Conservation (phyloP, 495 filamentous ascomycete genomes). For the Daldinia caldariorum region DNA sequence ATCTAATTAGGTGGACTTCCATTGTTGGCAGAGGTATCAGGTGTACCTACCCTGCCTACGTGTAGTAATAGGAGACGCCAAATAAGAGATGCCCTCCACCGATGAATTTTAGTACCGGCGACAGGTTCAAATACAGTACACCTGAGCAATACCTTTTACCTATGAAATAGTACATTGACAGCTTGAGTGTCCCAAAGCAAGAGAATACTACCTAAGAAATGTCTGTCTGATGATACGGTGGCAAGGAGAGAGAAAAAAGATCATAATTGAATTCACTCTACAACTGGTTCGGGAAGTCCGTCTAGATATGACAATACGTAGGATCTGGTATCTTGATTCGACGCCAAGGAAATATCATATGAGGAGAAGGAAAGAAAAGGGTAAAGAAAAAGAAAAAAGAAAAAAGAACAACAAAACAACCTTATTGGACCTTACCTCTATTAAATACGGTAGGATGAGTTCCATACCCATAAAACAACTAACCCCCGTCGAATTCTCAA, state of each 20-base stretch:
- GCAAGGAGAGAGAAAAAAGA: conserved; percentile 32
- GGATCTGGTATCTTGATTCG: neutral
- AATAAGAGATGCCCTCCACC: conserved; percentile 23
- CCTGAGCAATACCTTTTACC: neutral
- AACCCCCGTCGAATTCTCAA: neutral
- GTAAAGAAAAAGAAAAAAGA: neutral
- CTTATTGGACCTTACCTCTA: neutral
- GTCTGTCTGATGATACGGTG: conserved; percentile 20
- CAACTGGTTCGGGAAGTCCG: conserved; percentile 8
- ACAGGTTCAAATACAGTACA: neutral
- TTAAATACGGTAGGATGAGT: conserved; percentile 6
- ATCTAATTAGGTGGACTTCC: too few relatives aligned
- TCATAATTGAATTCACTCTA: conserved; percentile 28
- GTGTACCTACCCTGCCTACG: conserved; percentile 9
- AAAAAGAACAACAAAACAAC: conserved; percentile 4
- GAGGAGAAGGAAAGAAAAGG: neutral
- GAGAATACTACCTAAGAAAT: neutral
- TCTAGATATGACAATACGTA: neutral
- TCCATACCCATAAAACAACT: neutral
- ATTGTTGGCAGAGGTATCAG: neutral
- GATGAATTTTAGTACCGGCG: conserved; percentile 16
- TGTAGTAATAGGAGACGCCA: conserved; percentile 22
- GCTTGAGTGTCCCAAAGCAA: conserved; percentile 5
- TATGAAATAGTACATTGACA: conserved; percentile 1
- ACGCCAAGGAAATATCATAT: conserved; percentile 1